phyloP scores from a whole-genome alignment of 2,329 filamentous ascomycete species.

The Botryotinia globosa region DNA sequence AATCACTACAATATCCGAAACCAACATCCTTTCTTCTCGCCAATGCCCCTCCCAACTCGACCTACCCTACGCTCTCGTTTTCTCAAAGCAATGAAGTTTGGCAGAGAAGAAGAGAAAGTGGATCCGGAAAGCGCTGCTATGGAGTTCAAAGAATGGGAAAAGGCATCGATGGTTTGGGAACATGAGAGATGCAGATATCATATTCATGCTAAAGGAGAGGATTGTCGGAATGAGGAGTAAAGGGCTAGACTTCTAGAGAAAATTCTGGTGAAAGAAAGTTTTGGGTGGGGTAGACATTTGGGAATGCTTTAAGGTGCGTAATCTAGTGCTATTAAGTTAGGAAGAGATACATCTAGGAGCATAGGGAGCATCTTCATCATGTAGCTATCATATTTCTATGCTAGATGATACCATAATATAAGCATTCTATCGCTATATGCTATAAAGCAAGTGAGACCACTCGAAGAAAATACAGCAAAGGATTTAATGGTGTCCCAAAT shows the following conservation, averaged over 20 bases:
- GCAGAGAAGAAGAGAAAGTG: not conserved
- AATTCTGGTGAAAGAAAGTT: not conserved
- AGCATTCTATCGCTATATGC: not conserved
- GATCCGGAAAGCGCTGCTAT: not conserved
- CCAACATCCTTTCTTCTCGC: not conserved
- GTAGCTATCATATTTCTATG: not conserved
- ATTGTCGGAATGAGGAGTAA: not conserved
- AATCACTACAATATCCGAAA: not conserved
- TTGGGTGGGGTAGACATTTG: accelerated
- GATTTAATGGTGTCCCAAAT: too few relatives aligned
- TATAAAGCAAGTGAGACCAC: not conserved
- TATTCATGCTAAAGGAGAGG: not conserved
- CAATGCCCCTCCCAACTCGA: not conserved
- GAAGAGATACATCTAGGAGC: accelerated
- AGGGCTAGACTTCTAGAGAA: not conserved
- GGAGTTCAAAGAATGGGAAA: not conserved
- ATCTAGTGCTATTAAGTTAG: accelerated
- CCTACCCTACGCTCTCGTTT: not conserved
- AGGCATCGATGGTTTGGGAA: not conserved
- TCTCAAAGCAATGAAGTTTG: not conserved
- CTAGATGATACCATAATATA: not conserved
- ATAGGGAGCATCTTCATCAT: not conserved
- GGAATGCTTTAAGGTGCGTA: accelerated
- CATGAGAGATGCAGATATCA: not conserved
- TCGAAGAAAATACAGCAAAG: too few relatives aligned